Evolutionary conservation across 129 eudicot genomes (phyloP), one percentile per base, ranked within the genome.

Genomic region (Helianthus annuus): DNA sequence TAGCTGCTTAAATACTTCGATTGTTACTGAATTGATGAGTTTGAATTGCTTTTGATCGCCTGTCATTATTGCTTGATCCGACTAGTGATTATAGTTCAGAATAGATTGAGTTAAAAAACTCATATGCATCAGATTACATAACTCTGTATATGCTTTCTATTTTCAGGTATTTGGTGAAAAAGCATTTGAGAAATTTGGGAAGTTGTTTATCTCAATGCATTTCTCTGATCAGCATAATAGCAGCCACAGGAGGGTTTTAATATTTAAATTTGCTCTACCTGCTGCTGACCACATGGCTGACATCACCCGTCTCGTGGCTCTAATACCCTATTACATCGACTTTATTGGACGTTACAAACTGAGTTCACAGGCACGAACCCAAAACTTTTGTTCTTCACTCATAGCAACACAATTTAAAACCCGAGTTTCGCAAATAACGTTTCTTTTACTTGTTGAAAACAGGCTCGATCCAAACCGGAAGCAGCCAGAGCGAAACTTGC

Each of bases 391-490:
- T 61, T 72, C 54, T 56, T 16, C 53, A 54, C 32, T 19, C 63
- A 14, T 22, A 65, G 6, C 48, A 27, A 8, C 15, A 14, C 2
- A 66, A 40, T 17, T 57, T 59, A 10, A 51, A 32, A 16, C 62
- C 34, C 11, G n/a, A 54, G 27, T 63, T 34, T 53, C 12, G 64
- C 65, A 39, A 52, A 39, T 64, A 59, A 72, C 66, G 54, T 19
- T 59, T 27, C 10, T 46, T 17, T 54, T 7, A 14, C 57, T 46
- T 40, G 34, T 67, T 22, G 34, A 56, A 70, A 51, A 53, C 87
- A 93, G 98, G 98, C 97, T 60, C 85, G 96, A 69, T 80, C 96
- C 1, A 94, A 94, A 79, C 87, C 98, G 2, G 96, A 94, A 68
- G 90, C 86, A 77, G 87, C 92, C 0, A 80, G 98, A 69, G 66